phyloP scores from a whole-genome alignment of 2,329 filamentous ascomycete species.

The Fusarium sublunatum region DNA sequence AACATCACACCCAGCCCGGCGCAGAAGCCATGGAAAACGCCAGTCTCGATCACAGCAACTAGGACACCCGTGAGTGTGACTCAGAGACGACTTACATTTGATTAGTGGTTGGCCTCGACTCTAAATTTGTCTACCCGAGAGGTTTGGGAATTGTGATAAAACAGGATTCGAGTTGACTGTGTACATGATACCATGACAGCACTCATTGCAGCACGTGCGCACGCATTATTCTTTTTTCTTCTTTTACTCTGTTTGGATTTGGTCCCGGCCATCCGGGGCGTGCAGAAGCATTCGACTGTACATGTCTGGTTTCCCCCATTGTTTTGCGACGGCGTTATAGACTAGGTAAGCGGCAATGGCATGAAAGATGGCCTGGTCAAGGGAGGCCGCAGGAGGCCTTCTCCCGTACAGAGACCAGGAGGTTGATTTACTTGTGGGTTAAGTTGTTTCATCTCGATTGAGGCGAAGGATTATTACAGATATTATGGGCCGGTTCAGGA shows the following conservation, averaged over 20 bases:
- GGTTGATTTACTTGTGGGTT: slow-evolving; percentile 21
- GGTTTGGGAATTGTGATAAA: slow-evolving; percentile 14
- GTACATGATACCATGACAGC: slow-evolving; percentile 54
- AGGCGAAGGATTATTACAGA: slow-evolving; percentile 29
- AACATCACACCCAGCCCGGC: slow-evolving; percentile 97
- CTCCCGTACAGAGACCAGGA: slow-evolving; percentile 17
- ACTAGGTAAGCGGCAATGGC: slow-evolving; percentile 37
- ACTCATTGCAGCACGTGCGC: slow-evolving; percentile 44
- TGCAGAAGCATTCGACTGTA: slow-evolving; percentile 33
- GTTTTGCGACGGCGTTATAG: slow-evolving; percentile 46
- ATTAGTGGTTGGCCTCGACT: slow-evolving; percentile 62
- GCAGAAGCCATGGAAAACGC: slow-evolving; percentile 89
- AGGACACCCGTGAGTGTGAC: slow-evolving; percentile 73
- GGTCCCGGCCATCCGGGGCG: slow-evolving; percentile 26
- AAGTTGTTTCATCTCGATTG: slow-evolving; percentile 32
- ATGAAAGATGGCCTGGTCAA: slow-evolving; percentile 29
- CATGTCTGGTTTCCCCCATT: slow-evolving; percentile 26
- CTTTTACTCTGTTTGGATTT: slow-evolving; percentile 27
- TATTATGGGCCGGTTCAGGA: slow-evolving; percentile 26
- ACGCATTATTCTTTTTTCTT: slow-evolving; percentile 20
- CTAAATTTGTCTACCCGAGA: slow-evolving; percentile 25
- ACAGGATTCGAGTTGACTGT: slow-evolving; percentile 37
- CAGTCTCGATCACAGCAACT: slow-evolving; percentile 63
- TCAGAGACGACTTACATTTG: slow-evolving; percentile 84
- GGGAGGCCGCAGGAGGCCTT: slow-evolving; percentile 21